phyloP scores from a whole-genome alignment of 2,329 filamentous ascomycete species.

The Xylariaceae sp. region DNA sequence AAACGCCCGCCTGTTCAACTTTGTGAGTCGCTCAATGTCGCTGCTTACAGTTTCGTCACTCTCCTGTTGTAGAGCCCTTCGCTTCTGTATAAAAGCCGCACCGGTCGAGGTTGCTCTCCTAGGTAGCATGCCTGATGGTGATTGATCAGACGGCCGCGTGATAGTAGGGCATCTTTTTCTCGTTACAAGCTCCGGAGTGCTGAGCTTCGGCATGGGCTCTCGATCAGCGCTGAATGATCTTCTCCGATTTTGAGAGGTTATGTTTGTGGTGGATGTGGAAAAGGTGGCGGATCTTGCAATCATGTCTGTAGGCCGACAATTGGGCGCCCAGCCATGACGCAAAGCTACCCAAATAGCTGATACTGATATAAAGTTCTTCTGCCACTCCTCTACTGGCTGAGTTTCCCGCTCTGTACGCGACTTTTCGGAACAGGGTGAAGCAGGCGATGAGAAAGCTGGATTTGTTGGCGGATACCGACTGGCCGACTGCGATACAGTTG shows the following conservation, averaged over 20 bases:
- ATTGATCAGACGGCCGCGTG: constrained; percentile 12
- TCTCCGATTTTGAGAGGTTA: constrained; percentile 9
- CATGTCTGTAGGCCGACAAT: constrained; percentile 28
- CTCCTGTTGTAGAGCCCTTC: constrained; percentile 18
- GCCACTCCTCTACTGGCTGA: constrained; percentile 36
- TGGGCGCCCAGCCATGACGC: constrained; percentile 38
- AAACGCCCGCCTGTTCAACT: constrained; percentile 19
- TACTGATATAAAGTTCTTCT: constrained; percentile 45
- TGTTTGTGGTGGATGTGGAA: constrained; percentile 7
- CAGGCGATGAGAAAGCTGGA: constrained; percentile 20
- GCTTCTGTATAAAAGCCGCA: constrained; percentile 41
- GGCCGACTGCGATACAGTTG: constrained; percentile 46
- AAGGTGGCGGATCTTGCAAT: constrained; percentile 6
- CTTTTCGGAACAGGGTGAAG: constrained; percentile 10
- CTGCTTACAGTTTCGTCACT: constrained; percentile 7
- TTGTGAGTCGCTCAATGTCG: constrained; percentile 7
- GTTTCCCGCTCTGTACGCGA: constrained; percentile 27
- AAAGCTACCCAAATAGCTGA: constrained; percentile 50
- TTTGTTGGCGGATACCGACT: constrained; percentile 44
- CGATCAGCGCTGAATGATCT: constrained; percentile 17
- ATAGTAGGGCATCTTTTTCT: constrained; percentile 13
- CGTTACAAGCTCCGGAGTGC: constrained; percentile 4
- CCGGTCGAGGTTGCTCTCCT: constrained; percentile 43
- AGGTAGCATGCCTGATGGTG: constrained; percentile 20
- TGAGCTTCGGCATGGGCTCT: constrained; percentile 8